Evolutionary conservation across 495 filamentous ascomycete genomes (phyloP).

Genomic region (Bathelium albidoporum): DNA sequence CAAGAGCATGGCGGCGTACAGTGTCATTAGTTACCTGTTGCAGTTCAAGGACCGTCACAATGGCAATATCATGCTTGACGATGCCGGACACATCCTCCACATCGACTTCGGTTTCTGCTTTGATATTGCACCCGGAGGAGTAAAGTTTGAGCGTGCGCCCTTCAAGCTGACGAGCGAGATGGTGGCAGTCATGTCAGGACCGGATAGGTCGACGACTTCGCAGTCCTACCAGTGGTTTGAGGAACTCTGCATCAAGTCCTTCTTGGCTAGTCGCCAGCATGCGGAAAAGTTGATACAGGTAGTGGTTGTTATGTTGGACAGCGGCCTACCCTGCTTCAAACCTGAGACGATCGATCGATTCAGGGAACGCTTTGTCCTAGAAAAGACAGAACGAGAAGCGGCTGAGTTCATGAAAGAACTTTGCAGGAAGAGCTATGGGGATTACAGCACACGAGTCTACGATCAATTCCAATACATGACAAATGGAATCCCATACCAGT

Average conservation of each 20-base stretch:
- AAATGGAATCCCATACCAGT: slow-evolving; percentile 88
- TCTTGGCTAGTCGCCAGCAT: slow-evolving; percentile 82
- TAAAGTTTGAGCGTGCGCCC: slow-evolving; percentile 92
- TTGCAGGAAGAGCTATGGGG: slow-evolving; percentile 77
- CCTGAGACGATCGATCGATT: slow-evolving; percentile 89
- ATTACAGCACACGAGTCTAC: slow-evolving; percentile 82
- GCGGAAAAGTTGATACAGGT: slow-evolving; percentile 77
- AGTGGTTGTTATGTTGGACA: slow-evolving; percentile 90
- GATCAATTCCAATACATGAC: slow-evolving; percentile 95
- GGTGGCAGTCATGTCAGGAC: slow-evolving; percentile 93
- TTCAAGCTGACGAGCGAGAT: slow-evolving; percentile 98
- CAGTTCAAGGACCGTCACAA: slow-evolving; percentile 99
- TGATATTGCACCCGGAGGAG: slow-evolving; percentile 93
- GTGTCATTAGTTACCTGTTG: slow-evolving; percentile 89
- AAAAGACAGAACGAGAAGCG: slow-evolving; percentile 87
- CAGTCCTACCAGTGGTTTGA: slow-evolving; percentile 95
- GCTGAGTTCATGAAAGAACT: slow-evolving; percentile 87
- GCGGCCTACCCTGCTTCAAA: slow-evolving; percentile 95
- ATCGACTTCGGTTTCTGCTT: slow-evolving; percentile 99
- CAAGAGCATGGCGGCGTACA: slow-evolving; percentile 99
- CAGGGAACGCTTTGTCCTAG: slow-evolving; percentile 82
- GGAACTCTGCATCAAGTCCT: slow-evolving; percentile 89
- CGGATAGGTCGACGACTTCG: slow-evolving; percentile 45
- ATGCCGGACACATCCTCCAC: slow-evolving; percentile 93
- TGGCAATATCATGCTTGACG: slow-evolving; percentile 98